Conservation (phyloP, 2,329 filamentous ascomycete species). For the Nothomitra cinnamomea region DNA sequence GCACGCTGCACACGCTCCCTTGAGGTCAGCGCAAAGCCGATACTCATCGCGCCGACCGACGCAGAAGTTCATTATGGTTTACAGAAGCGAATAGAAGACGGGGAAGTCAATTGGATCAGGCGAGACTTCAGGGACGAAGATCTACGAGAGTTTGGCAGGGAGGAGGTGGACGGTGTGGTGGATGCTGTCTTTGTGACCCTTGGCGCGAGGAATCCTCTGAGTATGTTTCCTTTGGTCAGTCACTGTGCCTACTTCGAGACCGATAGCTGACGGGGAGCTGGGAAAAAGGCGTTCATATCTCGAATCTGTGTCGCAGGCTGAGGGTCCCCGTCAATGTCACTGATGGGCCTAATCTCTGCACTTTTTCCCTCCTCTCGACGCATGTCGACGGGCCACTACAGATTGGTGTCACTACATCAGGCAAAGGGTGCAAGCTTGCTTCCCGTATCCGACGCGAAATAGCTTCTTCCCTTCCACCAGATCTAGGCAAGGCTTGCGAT, state of each 20-base stretch:
- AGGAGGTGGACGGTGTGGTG: constrained; percentile 60
- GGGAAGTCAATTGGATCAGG: constrained; percentile 47
- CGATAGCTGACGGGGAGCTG: neutral
- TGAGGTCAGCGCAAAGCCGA: constrained; percentile 62
- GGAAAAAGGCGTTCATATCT: constrained; percentile 44
- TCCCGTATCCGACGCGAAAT: constrained; percentile 81
- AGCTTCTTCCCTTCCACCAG: constrained; percentile 55
- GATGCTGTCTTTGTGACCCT: constrained; percentile 84
- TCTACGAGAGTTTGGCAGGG: constrained; percentile 58
- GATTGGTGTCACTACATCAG: constrained; percentile 89
- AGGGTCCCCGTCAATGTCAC: constrained; percentile 88
- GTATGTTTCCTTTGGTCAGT: constrained; percentile 19
- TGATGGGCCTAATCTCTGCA: constrained; percentile 72
- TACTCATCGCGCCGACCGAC: constrained; percentile 56
- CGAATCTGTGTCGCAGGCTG: constrained; percentile 54
- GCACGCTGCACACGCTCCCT: constrained; percentile 66
- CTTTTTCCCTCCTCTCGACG: constrained; percentile 77
- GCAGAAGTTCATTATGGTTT: constrained; percentile 42
- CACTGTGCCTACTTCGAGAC: neutral
- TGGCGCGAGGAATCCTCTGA: constrained; percentile 29
- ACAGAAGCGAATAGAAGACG: constrained; percentile 46
- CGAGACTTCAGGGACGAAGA: constrained; percentile 54
- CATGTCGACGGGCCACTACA: constrained; percentile 83
- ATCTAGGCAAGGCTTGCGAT: constrained; percentile 61
- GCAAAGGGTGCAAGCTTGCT: constrained; percentile 83